Conservation (phyloP, 148 eudicot genomes). For the Camellia lanceoleosa region DNA sequence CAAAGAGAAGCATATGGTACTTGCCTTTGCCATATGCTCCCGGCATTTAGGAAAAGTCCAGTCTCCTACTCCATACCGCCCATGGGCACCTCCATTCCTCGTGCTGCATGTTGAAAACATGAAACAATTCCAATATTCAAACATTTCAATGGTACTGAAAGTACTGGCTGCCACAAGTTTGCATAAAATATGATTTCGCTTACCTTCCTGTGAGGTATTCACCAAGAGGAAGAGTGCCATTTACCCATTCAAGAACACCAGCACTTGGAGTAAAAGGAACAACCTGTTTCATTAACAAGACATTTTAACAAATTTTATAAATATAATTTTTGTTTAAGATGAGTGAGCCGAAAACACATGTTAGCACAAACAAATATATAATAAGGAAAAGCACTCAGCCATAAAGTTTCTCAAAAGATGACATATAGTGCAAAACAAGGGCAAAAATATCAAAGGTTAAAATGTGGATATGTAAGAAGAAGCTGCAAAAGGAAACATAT, state of each 20-base stretch:
- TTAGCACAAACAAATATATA: neutral
- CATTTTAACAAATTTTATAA: neutral
- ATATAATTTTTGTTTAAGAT: neutral
- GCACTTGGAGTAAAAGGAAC: slow-evolving; percentile 99
- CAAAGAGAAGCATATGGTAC: slow-evolving; percentile 22
- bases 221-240: slow-evolving; percentile 91
- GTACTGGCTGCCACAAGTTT: neutral
- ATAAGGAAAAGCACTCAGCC: slow-evolving; percentile 11
- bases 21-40: slow-evolving; percentile 79
- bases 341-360: neutral
- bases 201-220: slow-evolving; percentile 98
- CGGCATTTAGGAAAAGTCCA: slow-evolving; percentile 93
- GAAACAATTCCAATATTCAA: slow-evolving; percentile 4
- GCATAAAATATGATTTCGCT: slow-evolving; percentile 20
- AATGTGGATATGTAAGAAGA: neutral
- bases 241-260: slow-evolving; percentile 98
- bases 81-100: slow-evolving; percentile 98
- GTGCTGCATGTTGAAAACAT: slow-evolving; percentile 43
- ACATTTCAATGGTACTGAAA: slow-evolving; percentile 5
- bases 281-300: slow-evolving; percentile 46
- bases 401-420: neutral
- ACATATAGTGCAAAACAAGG: neutral
- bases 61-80: slow-evolving; percentile 85
- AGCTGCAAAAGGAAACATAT: neutral
- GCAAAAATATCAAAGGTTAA: neutral